Base-by-base conservation (phyloP, 1,139 yeast species). In the Taphrina sp. region DNA sequence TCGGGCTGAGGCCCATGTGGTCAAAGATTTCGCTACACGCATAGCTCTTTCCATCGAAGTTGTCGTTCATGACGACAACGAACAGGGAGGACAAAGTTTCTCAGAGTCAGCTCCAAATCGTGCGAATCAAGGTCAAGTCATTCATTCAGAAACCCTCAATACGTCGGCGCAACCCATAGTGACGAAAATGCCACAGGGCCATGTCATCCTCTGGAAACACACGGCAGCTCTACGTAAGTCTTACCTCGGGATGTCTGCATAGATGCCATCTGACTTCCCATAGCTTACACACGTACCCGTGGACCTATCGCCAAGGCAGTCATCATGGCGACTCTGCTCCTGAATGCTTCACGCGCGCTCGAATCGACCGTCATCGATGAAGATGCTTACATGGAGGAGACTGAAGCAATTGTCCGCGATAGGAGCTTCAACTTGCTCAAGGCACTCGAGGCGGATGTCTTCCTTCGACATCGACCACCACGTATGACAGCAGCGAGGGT, bases 401-500 rank as follows among this genome's bases (percentile, higher is more conserved):
- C 17, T 14, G 37, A 43, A 1, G 12, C 31, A n/a, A 19, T 8
- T 8, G 16, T 17, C 7, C 29, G 47, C 10, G 47, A 29, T 16
- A 33, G 5, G 29, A 43, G 19, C 19, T 43, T 29, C 29, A 43
- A 43, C 26, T 28, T 43, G 2, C 37, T 43, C 7, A 14, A 38
- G 31, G 47, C 35, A 5, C 28, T 43, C 23, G 47, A 43, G 14
- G n/a, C 17, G 3, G 47, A 43, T 33, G 24, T 29, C 5, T 31
- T 43, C 29, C 37, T 43, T 5, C 17, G 37, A 12, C n/a, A 17
- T 20, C 19, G 20, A 14, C 47, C 47, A 19, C 47, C 47, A 10
- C 22, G 29, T n/a, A 29, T 43, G 10, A 23, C 47, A 12, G 47
- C 47, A 12, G 47, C 47, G 14, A 16, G 47, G 5, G 47, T 43